phyloP scores from a whole-genome alignment of 148 eudicot species.

The Vaccinium corymbosum region DNA sequence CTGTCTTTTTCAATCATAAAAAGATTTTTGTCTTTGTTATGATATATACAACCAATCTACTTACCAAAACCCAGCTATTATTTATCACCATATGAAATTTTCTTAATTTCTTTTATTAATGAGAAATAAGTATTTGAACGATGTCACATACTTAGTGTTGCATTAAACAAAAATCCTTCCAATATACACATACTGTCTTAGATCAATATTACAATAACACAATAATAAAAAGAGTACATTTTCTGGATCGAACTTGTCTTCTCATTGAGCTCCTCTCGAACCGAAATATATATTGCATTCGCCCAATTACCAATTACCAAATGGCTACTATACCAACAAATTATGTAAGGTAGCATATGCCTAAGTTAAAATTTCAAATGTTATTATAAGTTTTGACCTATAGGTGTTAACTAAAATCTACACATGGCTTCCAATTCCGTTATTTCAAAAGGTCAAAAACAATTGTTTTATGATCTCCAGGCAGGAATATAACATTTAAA shows the following conservation, averaged over 20 bases:
- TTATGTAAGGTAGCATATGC: neutral
- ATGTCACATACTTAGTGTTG: neutral
- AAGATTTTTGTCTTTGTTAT: no score
- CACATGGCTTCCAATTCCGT: neutral
- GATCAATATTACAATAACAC: neutral
- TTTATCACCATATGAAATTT: no score
- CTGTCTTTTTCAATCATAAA: no score
- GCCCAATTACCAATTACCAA: neutral
- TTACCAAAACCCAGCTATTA: no score
- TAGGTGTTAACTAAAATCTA: neutral
- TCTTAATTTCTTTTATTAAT: no score
- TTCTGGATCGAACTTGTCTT: neutral
- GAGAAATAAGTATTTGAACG: no score
- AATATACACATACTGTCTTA: neutral
- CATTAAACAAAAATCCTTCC: neutral
- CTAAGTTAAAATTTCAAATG: neutral
- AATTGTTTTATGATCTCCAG: slow-evolving; percentile 1
- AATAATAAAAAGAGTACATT: neutral
- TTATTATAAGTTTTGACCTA: neutral
- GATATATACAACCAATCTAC: no score
- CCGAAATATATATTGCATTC: neutral
- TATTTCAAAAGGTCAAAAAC: neutral
- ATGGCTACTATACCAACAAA: neutral
- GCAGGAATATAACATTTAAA: slow-evolving; percentile 8
- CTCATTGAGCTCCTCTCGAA: neutral